A percentile compares a stretch with the other conserved stretches of the same genome.
phyloP scores from a whole-genome alignment of 495 filamentous ascomycete species.

The Rostrohypoxylon terebratum region DNA sequence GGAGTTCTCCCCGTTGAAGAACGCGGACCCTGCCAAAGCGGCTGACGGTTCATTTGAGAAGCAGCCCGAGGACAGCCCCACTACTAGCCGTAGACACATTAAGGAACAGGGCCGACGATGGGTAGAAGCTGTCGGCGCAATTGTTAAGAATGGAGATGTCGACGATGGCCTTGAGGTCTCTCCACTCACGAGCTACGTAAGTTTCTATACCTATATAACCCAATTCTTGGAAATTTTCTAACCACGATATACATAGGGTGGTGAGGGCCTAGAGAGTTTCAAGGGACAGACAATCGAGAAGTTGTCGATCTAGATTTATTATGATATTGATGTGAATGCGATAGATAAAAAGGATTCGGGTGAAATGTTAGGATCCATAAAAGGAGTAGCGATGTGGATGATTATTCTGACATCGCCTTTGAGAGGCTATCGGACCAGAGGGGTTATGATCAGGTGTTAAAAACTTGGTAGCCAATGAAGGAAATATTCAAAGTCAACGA shows the following conservation, averaged over 20 bases:
- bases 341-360: not conserved
- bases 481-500: not conserved
- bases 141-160: constrained; percentile 75
- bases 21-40: constrained; percentile 81
- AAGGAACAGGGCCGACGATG: constrained; percentile 88
- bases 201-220: constrained; percentile 51
- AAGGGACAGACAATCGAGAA: constrained; percentile 80
- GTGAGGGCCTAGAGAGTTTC: constrained; percentile 87
- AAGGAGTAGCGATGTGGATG: not conserved
- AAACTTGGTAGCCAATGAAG: not conserved
- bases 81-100: constrained; percentile 90
- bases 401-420: not conserved
- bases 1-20: constrained; percentile 99
- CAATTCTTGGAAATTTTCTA: constrained; percentile 39
- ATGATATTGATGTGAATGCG: not conserved
- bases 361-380: not conserved
- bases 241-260: constrained; percentile 69
- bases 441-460: not conserved
- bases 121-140: constrained; percentile 81
- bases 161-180: constrained; percentile 88
- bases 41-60: constrained; percentile 39
- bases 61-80: constrained; percentile 82
- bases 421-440: not conserved
- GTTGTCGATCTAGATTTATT: constrained; percentile 51
- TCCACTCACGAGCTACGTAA: constrained; percentile 94